Evolutionary conservation across 371 early-diverging fungal species (phyloP), one percentile per base, ranked within the genome.

Genomic region (Chytridiales sp.): DNA sequence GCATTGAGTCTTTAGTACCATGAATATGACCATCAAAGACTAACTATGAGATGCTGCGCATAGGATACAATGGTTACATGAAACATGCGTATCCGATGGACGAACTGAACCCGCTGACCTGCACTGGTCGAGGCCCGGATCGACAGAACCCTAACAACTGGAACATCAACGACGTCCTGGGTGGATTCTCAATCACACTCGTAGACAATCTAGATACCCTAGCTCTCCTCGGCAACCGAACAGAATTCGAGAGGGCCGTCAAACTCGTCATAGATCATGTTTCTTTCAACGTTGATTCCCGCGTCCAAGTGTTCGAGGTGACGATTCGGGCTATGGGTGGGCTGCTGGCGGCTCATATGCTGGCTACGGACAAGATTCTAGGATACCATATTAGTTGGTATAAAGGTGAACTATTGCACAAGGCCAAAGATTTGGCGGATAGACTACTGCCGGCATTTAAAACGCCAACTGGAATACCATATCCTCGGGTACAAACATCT

Each of bases 271-370:
- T 87, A 36, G 58, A 81, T 2, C 71, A 59, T 30, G 72, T 78
- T 13, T 51, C 82, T 17, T 94, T 96, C 62, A 78, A 91, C 69
- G 73, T 88, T 52, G 87, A 95, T 68, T 87, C 84, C 56, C 84
- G 87, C 54, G 93, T 97, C 0, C 94, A 93, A 69, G 91, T 96
- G 3, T 97, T 97, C 78, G 98, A 97, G 72, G 79, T 87, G 35
- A 95, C 90, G 39, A 97, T 97, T 47, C 79, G 98, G 32, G 83
- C 92, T 40, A 69, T 97, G 2, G 98, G 97, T 4, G 94, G 91
- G 11, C 73, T 95, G 61, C 66, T 95, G 1, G 76, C 94, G 3
- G 94, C 89, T 4, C 95, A 95, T 67, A 61, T 92, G 39, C 79
- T 95, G 19, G 94, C 94, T 1, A 83, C 87, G 0, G 87, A 91